Evolutionary conservation across 495 filamentous ascomycete species (phyloP).

Genomic region (Cladorrhinum samala): DNA sequence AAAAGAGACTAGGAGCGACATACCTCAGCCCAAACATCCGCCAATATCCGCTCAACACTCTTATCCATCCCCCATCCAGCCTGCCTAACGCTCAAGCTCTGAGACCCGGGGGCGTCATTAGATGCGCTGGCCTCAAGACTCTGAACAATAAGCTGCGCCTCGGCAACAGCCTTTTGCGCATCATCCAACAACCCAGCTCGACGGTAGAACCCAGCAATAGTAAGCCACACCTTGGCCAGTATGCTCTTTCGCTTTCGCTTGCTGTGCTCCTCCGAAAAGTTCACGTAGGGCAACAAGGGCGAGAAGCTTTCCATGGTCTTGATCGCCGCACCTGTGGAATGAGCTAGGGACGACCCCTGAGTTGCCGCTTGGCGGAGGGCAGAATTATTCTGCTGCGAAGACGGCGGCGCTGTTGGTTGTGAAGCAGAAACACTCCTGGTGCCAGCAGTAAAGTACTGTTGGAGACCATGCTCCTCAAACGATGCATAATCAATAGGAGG

Average conservation of each 20-base stretch:
- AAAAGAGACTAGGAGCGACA: slow-evolving; percentile 16
- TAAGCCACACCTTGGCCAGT: slow-evolving; percentile 80
- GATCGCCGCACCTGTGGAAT: not conserved
- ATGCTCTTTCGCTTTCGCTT: slow-evolving; percentile 54
- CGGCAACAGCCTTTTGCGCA: slow-evolving; percentile 67
- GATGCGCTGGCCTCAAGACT: slow-evolving; percentile 47
- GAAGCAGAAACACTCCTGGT: slow-evolving; percentile 11
- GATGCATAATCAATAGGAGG: slow-evolving; percentile 32
- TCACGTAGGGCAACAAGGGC: slow-evolving; percentile 40
- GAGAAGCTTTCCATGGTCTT: not conserved
- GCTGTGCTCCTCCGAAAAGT: slow-evolving; percentile 44
- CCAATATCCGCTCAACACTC: slow-evolving; percentile 72
- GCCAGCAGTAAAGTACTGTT: slow-evolving; percentile 30
- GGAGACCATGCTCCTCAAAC: slow-evolving; percentile 27
- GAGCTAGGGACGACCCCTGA: slow-evolving; percentile 17
- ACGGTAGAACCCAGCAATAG: slow-evolving; percentile 80
- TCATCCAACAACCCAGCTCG: slow-evolving; percentile 73
- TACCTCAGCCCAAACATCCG: slow-evolving; percentile 71
- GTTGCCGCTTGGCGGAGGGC: slow-evolving; percentile 11
- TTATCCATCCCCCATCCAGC: slow-evolving; percentile 69
- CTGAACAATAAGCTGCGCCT: slow-evolving; percentile 67
- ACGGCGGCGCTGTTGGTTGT: not conserved
- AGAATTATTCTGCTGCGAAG: not conserved
- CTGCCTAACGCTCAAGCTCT: slow-evolving; percentile 44
- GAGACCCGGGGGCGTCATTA: slow-evolving; percentile 39